A percentile compares a stretch with the other conserved stretches of the same genome.
phyloP scores from a whole-genome alignment of 352 stramenopile species.

The Globisporangium carolinianum region DNA sequence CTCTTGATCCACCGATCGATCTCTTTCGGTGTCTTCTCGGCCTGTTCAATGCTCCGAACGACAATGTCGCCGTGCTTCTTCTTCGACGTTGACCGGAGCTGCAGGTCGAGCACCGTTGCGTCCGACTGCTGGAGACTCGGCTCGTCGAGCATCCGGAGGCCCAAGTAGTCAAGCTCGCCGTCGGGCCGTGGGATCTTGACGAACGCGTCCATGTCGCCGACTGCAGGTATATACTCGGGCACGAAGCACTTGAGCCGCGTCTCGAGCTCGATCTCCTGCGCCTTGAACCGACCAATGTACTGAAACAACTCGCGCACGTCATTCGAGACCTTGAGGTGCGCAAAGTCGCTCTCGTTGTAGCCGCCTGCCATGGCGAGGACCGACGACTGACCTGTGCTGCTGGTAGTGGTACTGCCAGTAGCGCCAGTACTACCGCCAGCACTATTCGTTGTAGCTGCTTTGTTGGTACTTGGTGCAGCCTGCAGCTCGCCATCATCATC shows the following conservation, averaged over 20 bases:
- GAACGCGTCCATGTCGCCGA: slow-evolving; percentile 96
- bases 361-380: slow-evolving; percentile 61
- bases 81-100: slow-evolving; percentile 92
- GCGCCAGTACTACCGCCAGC: slow-evolving; percentile 1
- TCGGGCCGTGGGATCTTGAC: slow-evolving; percentile 94
- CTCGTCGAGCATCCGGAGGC: slow-evolving; percentile 93
- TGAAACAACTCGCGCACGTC: slow-evolving; percentile 91
- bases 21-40: slow-evolving; percentile 88
- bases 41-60: slow-evolving; percentile 93
- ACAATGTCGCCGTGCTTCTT: slow-evolving; percentile 90
- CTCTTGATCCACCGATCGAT: slow-evolving; percentile 95
- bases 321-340: slow-evolving; percentile 82
- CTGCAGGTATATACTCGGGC: slow-evolving; percentile 93
- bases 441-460: slow-evolving; percentile 5
- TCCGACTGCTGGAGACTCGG: slow-evolving; percentile 90
- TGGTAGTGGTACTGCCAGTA: slow-evolving; percentile 1
- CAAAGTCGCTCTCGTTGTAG: slow-evolving; percentile 88
- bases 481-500: slow-evolving; percentile 40
- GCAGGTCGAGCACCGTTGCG: slow-evolving; percentile 92
- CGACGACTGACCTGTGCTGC: slow-evolving; percentile 27
- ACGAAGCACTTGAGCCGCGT: slow-evolving; percentile 96
- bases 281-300: slow-evolving; percentile 93
- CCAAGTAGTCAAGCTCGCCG: slow-evolving; percentile 82
- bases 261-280: slow-evolving; percentile 93
- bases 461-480: slow-evolving; percentile 5